Evolutionary conservation across 2,329 filamentous ascomycete genomes (phyloP).

Genomic region (Lecanicillium sp.): DNA sequence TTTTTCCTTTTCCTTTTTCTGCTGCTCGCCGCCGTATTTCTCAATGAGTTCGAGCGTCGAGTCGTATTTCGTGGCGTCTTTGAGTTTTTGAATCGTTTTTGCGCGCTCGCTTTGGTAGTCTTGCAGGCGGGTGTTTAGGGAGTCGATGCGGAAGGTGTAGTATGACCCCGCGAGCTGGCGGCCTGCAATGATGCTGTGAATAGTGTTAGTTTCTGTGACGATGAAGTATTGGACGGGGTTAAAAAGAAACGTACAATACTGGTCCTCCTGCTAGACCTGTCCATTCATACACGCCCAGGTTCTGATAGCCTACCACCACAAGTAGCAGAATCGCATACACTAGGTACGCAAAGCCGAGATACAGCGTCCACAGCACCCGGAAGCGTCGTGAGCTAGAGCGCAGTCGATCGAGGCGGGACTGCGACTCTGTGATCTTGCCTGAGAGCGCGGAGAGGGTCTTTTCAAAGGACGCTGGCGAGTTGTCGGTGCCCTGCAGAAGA

Average conservation of each 20-base stretch:
- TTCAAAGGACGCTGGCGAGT: slow-evolving; percentile 86
- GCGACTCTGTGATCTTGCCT: slow-evolving; percentile 69
- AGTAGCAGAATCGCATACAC: slow-evolving; percentile 74
- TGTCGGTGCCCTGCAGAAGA: slow-evolving; percentile 58
- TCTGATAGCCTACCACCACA: slow-evolving; percentile 76
- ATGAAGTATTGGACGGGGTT: neutral
- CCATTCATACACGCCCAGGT: slow-evolving; percentile 71
- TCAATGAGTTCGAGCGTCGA: slow-evolving; percentile 87
- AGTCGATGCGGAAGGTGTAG: slow-evolving; percentile 75
- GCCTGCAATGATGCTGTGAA: slow-evolving; percentile 67
- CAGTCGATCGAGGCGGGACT: slow-evolving; percentile 63
- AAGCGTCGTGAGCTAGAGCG: slow-evolving; percentile 67
- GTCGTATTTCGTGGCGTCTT: slow-evolving; percentile 91
- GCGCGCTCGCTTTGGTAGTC: slow-evolving; percentile 70
- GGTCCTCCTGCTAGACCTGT: slow-evolving; percentile 71
- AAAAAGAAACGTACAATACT: slow-evolving; percentile 50
- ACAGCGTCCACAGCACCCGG: slow-evolving; percentile 83
- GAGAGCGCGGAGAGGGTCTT: slow-evolving; percentile 79
- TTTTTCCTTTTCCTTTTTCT: slow-evolving; percentile 34
- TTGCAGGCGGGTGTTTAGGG: slow-evolving; percentile 60
- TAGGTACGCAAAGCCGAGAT: slow-evolving; percentile 83
- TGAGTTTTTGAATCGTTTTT: slow-evolving; percentile 86
- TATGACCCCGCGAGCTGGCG: slow-evolving; percentile 58
- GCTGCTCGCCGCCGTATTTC: slow-evolving; percentile 73
- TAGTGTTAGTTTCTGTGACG: slow-evolving; percentile 9